A percentile compares a stretch with the other conserved stretches of the same genome.
phyloP scores from a whole-genome alignment of 1,284 basidiomycete genomes.

The Cryptococcus wingfieldii region DNA sequence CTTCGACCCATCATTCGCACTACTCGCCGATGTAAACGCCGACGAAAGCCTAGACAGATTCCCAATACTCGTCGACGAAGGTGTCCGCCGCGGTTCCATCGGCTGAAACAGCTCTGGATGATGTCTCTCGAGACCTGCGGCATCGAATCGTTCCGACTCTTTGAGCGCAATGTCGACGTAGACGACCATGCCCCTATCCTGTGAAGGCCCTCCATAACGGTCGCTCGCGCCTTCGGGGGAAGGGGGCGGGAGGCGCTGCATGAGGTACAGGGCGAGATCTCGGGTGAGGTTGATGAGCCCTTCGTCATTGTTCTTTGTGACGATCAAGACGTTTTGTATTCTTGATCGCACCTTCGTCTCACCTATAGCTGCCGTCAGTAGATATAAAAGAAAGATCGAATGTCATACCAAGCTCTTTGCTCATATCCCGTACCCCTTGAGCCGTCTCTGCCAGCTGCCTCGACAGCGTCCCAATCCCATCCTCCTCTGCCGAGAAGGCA shows the following conservation, averaged over 20 bases:
- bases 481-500: constrained; percentile 42
- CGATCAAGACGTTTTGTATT: constrained; percentile 89
- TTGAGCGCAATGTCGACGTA: constrained; percentile 96
- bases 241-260: constrained; percentile 59
- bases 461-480: constrained; percentile 70
- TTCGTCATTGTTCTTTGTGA: constrained; percentile 98
- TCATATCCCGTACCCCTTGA: constrained; percentile 95
- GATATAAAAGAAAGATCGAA: neutral
- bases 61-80: constrained; percentile 48
- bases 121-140: constrained; percentile 75
- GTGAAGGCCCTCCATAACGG: neutral
- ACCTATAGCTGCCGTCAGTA: constrained; percentile 53
- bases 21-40: constrained; percentile 32
- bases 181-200: constrained; percentile 33
- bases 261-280: constrained; percentile 90
- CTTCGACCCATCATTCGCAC: constrained; percentile 27
- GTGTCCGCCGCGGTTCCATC: constrained; percentile 63
- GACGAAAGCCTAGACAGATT: constrained; percentile 30
- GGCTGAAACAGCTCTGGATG: constrained; percentile 86
- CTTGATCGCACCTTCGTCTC: constrained; percentile 86
- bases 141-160: constrained; percentile 89
- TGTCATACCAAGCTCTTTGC: constrained; percentile 87
- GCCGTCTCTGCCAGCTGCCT: constrained; percentile 94
- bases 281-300: constrained; percentile 90
- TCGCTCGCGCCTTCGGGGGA: constrained; percentile 5